Evolutionary conservation across 148 eudicot species (phyloP).

Genomic region (Rhododendron henanense): DNA sequence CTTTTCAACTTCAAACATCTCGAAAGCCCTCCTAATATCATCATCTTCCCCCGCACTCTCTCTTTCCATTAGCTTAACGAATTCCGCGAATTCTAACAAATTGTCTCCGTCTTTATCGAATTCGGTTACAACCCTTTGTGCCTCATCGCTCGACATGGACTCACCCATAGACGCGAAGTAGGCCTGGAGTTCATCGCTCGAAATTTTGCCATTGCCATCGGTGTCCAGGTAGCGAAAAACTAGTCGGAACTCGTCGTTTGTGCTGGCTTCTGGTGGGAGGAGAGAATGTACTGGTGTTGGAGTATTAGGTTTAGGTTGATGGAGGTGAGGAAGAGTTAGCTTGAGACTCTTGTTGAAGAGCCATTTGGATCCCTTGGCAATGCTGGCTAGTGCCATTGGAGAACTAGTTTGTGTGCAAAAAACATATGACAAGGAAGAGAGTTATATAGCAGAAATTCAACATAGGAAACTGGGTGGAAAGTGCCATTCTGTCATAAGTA

Average conservation of each 20-base stretch:
- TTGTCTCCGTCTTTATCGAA: conserved; percentile 43
- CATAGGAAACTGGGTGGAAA: too few relatives aligned
- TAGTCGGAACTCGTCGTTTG: conserved; percentile 40
- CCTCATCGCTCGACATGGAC: conserved; percentile 38
- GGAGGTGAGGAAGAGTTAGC: conserved; percentile 15
- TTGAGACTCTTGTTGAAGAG: conserved; percentile 2
- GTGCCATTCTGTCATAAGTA: too few relatives aligned
- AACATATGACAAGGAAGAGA: too few relatives aligned
- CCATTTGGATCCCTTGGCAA: too few relatives aligned
- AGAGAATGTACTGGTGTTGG: neutral
- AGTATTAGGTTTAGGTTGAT: conserved; percentile 21
- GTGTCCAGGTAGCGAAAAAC: conserved; percentile 46
- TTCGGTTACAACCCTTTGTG: conserved; percentile 36
- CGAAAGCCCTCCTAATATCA: conserved; percentile 51
- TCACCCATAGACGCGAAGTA: conserved; percentile 49
- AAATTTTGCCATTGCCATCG: conserved; percentile 47
- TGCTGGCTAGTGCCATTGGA: too few relatives aligned
- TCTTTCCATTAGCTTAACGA: conserved; percentile 38
- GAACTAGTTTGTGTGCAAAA: too few relatives aligned
- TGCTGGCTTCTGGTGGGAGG: conserved; percentile 2
- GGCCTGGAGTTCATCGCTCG: conserved; percentile 36
- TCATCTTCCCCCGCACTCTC: conserved; percentile 19
- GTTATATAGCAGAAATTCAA: too few relatives aligned
- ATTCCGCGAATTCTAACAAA: conserved; percentile 39
- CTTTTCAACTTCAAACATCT: conserved; percentile 55